These are phyloP conservation scores for Pelargonium australe DNA, from an alignment of 441 rosid genomes.

Conservation along the genomic window DNA sequence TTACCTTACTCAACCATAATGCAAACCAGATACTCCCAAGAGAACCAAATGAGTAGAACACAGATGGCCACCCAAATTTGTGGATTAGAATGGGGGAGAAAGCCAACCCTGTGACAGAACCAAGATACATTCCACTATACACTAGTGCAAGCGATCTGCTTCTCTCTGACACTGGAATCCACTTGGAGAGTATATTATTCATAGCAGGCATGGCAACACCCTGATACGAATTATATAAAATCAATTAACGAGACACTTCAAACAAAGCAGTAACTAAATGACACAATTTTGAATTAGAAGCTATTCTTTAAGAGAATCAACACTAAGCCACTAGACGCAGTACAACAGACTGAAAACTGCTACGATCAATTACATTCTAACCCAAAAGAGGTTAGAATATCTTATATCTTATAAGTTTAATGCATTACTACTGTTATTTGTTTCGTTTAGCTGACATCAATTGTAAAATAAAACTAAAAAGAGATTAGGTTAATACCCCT, in stretches of 20 bases:
- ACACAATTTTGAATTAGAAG: neutral
- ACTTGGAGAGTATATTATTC: slow-evolving; percentile 93
- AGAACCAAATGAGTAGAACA: slow-evolving; percentile 88
- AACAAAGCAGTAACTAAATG: neutral
- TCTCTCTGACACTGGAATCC: slow-evolving; percentile 99
- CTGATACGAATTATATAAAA: slow-evolving; percentile 38
- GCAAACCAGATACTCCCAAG: slow-evolving; percentile 92
- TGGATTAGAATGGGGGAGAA: slow-evolving; percentile 78
- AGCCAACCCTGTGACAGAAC: slow-evolving; percentile 89
- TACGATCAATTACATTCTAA: neutral
- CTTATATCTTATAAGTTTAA: neutral
- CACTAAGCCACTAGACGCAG: neutral
- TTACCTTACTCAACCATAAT: slow-evolving; percentile 66
- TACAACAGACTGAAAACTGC: neutral
- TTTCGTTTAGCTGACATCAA: neutral
- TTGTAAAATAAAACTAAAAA: too few relatives aligned
- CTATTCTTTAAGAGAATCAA: neutral
- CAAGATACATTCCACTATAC: slow-evolving; percentile 98
- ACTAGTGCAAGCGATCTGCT: slow-evolving; percentile 93
- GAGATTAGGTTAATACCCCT: neutral
- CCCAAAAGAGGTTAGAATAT: neutral
- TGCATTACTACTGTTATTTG: too few relatives aligned
- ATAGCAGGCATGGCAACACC: slow-evolving; percentile 99
- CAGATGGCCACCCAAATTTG: slow-evolving; percentile 93
- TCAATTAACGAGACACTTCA: neutral